phyloP scores from a whole-genome alignment of 2,329 filamentous ascomycete species.

The Ophiosphaerella herpotricha region DNA sequence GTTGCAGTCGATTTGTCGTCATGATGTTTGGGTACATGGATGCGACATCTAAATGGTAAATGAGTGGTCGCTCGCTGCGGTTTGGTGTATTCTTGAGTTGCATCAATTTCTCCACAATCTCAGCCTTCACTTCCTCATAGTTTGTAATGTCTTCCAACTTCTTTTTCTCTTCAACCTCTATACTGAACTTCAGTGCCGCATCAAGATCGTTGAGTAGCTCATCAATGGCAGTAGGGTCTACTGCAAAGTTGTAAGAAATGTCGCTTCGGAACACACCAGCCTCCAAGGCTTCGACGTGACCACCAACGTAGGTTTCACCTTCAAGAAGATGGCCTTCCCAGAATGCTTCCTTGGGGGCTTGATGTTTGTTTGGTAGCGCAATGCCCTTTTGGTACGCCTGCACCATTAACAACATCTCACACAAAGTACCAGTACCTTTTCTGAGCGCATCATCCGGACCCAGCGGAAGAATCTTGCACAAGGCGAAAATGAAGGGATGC shows the following conservation, averaged over 20 bases:
- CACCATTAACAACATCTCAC: constrained; percentile 99
- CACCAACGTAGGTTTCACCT: constrained; percentile 96
- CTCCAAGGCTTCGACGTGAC: constrained; percentile 98
- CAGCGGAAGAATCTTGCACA: constrained; percentile 94
- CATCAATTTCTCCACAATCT: constrained; percentile 74
- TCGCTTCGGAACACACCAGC: constrained; percentile 95
- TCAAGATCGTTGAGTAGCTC: constrained; percentile 87
- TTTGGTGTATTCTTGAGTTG: constrained; percentile 82
- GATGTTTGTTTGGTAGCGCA: constrained; percentile 93
- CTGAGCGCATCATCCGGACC: constrained; percentile 90
- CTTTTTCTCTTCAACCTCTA: constrained; percentile 59
- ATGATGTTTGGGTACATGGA: constrained; percentile 99
- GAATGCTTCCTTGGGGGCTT: constrained; percentile 87
- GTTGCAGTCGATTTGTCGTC: constrained; percentile 97
- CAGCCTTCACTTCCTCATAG: constrained; percentile 69
- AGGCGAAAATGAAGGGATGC: constrained; percentile 98
- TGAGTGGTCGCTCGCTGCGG: constrained; percentile 81
- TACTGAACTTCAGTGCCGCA: constrained; percentile 82
- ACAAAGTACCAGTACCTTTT: constrained; percentile 97
- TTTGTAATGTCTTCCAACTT: constrained; percentile 56
- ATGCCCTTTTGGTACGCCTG: constrained; percentile 93
- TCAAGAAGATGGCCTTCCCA: constrained; percentile 96
- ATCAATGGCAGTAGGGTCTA: constrained; percentile 88
- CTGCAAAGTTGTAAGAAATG: constrained; percentile 89
- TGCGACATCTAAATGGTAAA: constrained; percentile 97